Evolutionary conservation across 2,329 filamentous ascomycete genomes (phyloP).

Genomic region (Herpotrichia juniperi): DNA sequence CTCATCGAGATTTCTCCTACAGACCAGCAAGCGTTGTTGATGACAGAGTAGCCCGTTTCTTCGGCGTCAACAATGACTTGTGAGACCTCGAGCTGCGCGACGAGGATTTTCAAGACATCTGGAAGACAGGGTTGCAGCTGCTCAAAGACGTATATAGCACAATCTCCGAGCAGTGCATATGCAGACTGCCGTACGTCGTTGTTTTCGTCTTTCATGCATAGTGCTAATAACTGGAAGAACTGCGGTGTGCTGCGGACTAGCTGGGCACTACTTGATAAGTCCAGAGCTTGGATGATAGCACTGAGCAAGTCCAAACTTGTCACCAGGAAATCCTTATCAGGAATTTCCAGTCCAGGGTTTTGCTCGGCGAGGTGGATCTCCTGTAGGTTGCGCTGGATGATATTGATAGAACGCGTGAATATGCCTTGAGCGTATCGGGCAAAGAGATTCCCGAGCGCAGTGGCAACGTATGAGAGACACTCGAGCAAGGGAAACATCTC

Average conservation of each 20-base stretch:
- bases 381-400: constrained; percentile 90
- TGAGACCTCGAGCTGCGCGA: constrained; percentile 80
- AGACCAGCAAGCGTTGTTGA: constrained; percentile 99
- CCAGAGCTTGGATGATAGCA: constrained; percentile 88
- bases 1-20: constrained; percentile 89
- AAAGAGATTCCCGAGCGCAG: constrained; percentile 82
- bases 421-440: constrained; percentile 85
- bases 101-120: constrained; percentile 77
- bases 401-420: constrained; percentile 84
- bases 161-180: constrained; percentile 93
- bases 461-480: constrained; percentile 91
- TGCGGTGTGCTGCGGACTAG: constrained; percentile 77
- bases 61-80: constrained; percentile 76
- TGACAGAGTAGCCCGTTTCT: constrained; percentile 85
- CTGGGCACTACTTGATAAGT: constrained; percentile 72
- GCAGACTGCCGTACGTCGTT: constrained; percentile 96
- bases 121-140: constrained; percentile 77
- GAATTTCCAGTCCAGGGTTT: constrained; percentile 73
- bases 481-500: constrained; percentile 96
- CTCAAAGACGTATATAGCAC: constrained; percentile 87
- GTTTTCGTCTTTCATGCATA: constrained; percentile 89
- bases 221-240: constrained; percentile 87
- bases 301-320: constrained; percentile 93
- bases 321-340: constrained; percentile 96
- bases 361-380: constrained; percentile 73